Evolutionary conservation across 768 basidiomycete genomes (phyloP).

Genomic region (Suillus americanus): DNA sequence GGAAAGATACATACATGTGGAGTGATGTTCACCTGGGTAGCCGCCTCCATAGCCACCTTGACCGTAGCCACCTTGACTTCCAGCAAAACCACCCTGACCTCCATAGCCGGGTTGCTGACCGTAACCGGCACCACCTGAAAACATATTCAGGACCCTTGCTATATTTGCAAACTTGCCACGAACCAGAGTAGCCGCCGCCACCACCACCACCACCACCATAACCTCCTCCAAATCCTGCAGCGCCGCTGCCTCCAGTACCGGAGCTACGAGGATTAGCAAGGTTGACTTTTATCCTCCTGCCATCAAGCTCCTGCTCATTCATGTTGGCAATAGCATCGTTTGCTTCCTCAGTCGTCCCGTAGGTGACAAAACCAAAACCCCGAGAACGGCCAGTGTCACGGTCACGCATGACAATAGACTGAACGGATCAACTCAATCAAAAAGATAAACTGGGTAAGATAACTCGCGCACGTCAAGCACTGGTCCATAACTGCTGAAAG

Average conservation of each 20-base stretch:
- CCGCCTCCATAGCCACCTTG: constrained; percentile 30
- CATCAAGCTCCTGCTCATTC: constrained; percentile 93
- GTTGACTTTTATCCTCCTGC: constrained; percentile 88
- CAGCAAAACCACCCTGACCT: constrained; percentile 27
- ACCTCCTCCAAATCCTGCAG: constrained; percentile 27
- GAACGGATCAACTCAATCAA: constrained; percentile 35
- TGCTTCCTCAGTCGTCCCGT: constrained; percentile 60
- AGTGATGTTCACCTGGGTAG: constrained; percentile 17
- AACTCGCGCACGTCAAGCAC: constrained; percentile 88
- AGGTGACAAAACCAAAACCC: constrained; percentile 97
- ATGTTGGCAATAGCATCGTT: constrained; percentile 70
- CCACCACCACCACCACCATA: constrained; percentile 26
- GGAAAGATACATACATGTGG: not conserved
- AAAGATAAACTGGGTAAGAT: constrained; percentile 14
- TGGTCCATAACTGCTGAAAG: constrained; percentile 78
- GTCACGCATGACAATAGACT: constrained; percentile 99
- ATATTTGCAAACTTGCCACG: constrained; percentile 10
- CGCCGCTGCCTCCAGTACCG: constrained; percentile 50
- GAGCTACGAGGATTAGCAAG: constrained; percentile 67
- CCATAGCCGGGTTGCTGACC: constrained; percentile 24
- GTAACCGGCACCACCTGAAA: constrained; percentile 27
- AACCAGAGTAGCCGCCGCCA: constrained; percentile 28
- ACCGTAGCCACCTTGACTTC: constrained; percentile 27
- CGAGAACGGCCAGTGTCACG: constrained; percentile 96
- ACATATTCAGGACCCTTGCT: constrained; percentile 14